Evolutionary conservation across 345 rosid species (phyloP).

Genomic region (Erodium maritimum): DNA sequence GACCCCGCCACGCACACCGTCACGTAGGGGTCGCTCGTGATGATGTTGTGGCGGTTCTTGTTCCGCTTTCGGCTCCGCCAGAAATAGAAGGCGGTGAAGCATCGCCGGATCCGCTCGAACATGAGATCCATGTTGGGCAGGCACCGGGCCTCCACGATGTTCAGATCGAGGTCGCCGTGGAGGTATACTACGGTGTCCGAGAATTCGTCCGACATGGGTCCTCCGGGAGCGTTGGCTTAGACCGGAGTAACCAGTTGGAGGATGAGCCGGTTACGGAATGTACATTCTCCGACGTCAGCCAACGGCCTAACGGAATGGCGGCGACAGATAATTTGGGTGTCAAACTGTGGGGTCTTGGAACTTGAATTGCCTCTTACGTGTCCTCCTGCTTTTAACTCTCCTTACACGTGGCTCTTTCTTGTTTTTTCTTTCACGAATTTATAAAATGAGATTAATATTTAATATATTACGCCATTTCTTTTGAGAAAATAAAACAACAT

Average conservation of each 20-base stretch:
- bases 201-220: neutral
- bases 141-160: slow-evolving; percentile 55
- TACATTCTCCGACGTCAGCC: neutral
- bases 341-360: no score
- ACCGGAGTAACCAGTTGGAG: neutral
- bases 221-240: no score
- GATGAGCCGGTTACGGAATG: no score
- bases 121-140: slow-evolving; percentile 79
- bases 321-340: no score
- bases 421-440: no score
- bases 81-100: slow-evolving; percentile 24
- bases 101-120: slow-evolving; percentile 46
- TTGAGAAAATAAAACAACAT: no score
- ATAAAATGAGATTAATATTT: no score
- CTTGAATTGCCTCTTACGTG: no score
- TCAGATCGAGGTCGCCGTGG: slow-evolving; percentile 70
- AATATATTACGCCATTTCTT: no score
- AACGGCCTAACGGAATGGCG: no score
- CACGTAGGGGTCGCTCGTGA: slow-evolving; percentile 83
- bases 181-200: slow-evolving; percentile 19
- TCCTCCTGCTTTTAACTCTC: no score
- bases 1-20: slow-evolving; percentile 61
- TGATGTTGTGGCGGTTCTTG: slow-evolving; percentile 22
- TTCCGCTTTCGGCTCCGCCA: slow-evolving; percentile 1
- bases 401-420: no score